These are phyloP conservation scores for Claviceps maximensis DNA, from an alignment of 2,329 filamentous ascomycete genomes.

Conservation along the genomic window DNA sequence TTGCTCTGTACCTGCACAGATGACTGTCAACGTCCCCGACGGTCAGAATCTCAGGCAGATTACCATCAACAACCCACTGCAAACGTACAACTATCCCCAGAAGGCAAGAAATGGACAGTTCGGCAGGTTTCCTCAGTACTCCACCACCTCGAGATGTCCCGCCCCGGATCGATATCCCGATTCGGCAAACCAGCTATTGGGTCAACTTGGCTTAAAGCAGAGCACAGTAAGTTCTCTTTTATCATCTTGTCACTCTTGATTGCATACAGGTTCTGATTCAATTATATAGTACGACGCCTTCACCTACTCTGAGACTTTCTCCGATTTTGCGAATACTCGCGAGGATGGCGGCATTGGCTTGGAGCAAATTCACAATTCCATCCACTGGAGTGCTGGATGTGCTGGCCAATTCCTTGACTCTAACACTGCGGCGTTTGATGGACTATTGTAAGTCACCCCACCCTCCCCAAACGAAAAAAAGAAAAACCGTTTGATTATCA, in stretches of 20 bases:
- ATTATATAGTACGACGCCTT: constrained; percentile 26
- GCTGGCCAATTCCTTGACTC: constrained; percentile 27
- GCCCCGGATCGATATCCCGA: constrained; percentile 24
- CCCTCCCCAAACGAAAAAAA: neutral
- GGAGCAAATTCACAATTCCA: constrained; percentile 28
- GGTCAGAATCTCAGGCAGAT: constrained; percentile 17
- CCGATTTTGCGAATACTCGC: constrained; percentile 21
- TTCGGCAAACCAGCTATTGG: constrained; percentile 24
- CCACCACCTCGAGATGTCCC: constrained; percentile 26
- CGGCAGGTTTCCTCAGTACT: constrained; percentile 15
- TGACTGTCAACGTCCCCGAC: constrained; percentile 28
- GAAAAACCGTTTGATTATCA: too few species aligned
- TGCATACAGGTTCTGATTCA: neutral
- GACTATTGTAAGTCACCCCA: constrained; percentile 25
- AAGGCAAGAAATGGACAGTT: constrained; percentile 24
- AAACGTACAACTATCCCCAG: constrained; percentile 35
- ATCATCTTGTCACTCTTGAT: neutral
- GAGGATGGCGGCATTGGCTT: constrained; percentile 26
- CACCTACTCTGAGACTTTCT: constrained; percentile 22
- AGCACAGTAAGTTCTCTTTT: constrained; percentile 24
- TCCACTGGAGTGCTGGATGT: constrained; percentile 29
- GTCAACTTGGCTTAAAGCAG: constrained; percentile 21
- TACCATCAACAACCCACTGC: constrained; percentile 37
- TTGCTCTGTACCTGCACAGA: constrained; percentile 20
- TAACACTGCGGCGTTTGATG: constrained; percentile 31